Evolutionary conservation across 2,329 filamentous ascomycete genomes (phyloP).

Genomic region (Diaporthe capsici): DNA sequence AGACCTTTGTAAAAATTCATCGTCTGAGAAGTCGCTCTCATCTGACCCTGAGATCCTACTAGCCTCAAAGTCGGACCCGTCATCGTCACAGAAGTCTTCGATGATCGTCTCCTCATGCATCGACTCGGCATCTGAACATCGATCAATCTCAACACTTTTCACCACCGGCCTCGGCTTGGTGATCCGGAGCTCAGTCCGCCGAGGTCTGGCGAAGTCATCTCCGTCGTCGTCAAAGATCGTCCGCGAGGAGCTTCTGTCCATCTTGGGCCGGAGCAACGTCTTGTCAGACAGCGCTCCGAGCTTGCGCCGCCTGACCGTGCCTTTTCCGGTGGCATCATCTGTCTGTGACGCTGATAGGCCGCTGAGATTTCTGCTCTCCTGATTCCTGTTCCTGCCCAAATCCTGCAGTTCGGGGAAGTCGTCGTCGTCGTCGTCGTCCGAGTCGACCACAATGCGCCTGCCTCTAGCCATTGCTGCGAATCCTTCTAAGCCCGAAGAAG

Average conservation of each 20-base stretch:
- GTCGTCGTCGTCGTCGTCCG: slow-evolving; percentile 61
- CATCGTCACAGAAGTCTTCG: slow-evolving; percentile 36
- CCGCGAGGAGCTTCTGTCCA: background rate
- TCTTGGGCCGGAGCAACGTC: slow-evolving; percentile 28
- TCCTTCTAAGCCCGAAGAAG: background rate
- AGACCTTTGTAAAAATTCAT: background rate
- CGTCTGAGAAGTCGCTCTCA: slow-evolving; percentile 15
- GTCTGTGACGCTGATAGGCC: background rate
- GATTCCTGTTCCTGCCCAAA: slow-evolving; percentile 41
- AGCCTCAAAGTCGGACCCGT: slow-evolving; percentile 36
- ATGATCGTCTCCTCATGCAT: slow-evolving; percentile 39
- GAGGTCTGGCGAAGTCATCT: slow-evolving; percentile 15
- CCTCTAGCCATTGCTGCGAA: slow-evolving; percentile 34
- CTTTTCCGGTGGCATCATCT: background rate
- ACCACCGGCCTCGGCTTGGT: slow-evolving; percentile 1
- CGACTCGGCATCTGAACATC: slow-evolving; percentile 32
- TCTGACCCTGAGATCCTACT: slow-evolving; percentile 23
- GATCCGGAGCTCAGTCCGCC: slow-evolving; percentile 28
- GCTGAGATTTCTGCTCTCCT: background rate
- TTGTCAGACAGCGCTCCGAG: slow-evolving; percentile 34
- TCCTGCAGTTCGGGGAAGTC: slow-evolving; percentile 58
- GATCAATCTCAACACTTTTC: background rate
- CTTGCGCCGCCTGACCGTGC: slow-evolving; percentile 37
- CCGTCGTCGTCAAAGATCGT: slow-evolving; percentile 12
- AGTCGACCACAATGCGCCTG: slow-evolving; percentile 45